Base-by-base conservation (phyloP, 1,284 basidiomycete genomes). In the Trametes hirsuta region DNA sequence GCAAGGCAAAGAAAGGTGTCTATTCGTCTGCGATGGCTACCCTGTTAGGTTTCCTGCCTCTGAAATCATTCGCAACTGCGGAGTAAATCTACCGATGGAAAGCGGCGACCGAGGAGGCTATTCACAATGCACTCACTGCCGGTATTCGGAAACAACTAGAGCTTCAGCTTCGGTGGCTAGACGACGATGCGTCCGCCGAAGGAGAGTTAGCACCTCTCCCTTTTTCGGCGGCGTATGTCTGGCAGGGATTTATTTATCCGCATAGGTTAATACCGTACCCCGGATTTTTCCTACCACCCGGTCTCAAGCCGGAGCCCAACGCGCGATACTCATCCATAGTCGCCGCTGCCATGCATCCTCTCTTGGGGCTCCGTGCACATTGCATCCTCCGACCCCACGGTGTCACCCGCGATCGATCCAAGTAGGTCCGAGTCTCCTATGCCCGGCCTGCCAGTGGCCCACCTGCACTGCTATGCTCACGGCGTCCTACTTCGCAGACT, bases 381-480 rank as follows among this genome's bases (percentile, higher is more conserved):
- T 39, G 72, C 68, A 0, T 77, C 76, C 2, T 65, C 64, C 34
- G 74, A 84, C 64, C 79, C 81, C 0, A 49, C 58, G 4, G 72
- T 69, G 12, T 72, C 79, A 35, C 80, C 82, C 0, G 71, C 72
- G 18, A 73, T 83, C 30, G 78, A 84, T 63, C 81, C 82, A 4
- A 64, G 61, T 62, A 30, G 18, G 61, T 49, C 24, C 1, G 30
- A 8, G 30, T 30, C 30, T 8, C 30, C 30, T 30, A 4, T 30
- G 30, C 30, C 30, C 30, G 4, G 30, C 8, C 8, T n/a, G n/a
- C n/a, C n/a, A n/a, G n/a, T n/a, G n/a, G n/a, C n/a, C n/a, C n/a
- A n/a, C n/a, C n/a, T n/a, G 30, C 30, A 30, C 30, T 30, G 8
- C 30, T 8, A 8, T 30, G 30, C 30, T 30, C 8, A 30, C 8